Conservation (phyloP, 2,329 filamentous ascomycete genomes). For the Colletotrichum sp. region DNA sequence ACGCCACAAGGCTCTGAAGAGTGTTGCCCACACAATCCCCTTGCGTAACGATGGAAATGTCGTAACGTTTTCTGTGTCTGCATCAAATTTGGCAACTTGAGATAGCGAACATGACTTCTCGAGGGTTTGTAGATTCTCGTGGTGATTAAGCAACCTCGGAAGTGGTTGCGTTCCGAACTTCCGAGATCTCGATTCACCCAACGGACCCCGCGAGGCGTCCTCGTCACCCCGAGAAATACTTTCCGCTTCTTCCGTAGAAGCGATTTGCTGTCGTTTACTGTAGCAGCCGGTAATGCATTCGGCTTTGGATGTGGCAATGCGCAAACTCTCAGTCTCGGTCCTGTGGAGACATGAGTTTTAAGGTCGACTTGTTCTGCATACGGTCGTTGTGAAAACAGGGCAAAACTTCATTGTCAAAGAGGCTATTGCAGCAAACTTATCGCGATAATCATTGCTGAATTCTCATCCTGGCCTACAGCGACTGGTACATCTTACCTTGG, state of each 20-base stretch:
- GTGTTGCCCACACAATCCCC: background rate
- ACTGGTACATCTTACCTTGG: background rate
- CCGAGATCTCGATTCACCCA: background rate
- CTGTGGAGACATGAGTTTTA: background rate
- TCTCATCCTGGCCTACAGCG: rapidly evolving
- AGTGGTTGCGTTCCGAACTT: background rate
- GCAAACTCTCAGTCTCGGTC: no score
- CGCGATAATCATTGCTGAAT: background rate
- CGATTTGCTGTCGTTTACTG: rapidly evolving
- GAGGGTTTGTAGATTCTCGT: background rate
- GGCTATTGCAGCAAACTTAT: background rate
- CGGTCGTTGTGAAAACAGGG: background rate
- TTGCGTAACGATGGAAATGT: no score
- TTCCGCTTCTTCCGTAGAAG: background rate
- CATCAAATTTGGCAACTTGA: background rate
- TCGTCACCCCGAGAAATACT: background rate
- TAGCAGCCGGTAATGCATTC: background rate
- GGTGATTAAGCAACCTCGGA: background rate
- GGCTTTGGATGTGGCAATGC: background rate
- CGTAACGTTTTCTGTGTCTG: no score
- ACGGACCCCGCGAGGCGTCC: background rate
- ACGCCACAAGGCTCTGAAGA: background rate
- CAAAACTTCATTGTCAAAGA: background rate
- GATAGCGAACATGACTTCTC: background rate
- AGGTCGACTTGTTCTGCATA: background rate